phyloP scores from a whole-genome alignment of 2,329 filamentous ascomycete species.

The Exophiala mesophila region DNA sequence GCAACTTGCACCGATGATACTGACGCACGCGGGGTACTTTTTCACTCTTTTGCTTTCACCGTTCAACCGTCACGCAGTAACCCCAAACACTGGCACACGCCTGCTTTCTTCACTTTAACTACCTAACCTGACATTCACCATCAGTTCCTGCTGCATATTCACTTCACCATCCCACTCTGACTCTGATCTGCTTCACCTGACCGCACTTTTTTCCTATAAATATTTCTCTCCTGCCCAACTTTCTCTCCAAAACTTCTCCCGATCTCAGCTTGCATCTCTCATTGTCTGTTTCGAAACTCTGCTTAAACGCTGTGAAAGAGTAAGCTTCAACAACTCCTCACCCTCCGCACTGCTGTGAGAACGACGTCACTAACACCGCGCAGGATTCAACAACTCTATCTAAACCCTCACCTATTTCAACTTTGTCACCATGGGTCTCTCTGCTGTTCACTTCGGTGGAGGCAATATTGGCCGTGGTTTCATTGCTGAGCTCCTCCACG shows the following conservation, averaged over 20 bases:
- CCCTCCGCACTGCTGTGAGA: not conserved
- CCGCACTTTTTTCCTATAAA: constrained; percentile 13
- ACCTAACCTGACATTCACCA: not conserved
- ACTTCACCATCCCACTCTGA: constrained; percentile 1
- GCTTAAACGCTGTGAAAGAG: too few species aligned
- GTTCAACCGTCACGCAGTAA: too few species aligned
- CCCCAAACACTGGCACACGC: not conserved
- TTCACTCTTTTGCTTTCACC: too few species aligned
- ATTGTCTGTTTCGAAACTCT: too few species aligned
- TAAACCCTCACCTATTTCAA: not conserved
- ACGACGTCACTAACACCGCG: not conserved
- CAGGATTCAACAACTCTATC: not conserved
- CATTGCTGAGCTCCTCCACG: constrained; percentile 86
- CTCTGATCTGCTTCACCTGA: constrained; percentile 3
- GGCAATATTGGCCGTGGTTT: constrained; percentile 86
- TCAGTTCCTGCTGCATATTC: not conserved
- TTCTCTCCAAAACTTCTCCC: not conserved
- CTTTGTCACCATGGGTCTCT: constrained; percentile 34
- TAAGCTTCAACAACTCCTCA: not conserved
- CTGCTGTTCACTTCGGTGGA: constrained; percentile 79
- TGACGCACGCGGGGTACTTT: constrained; percentile 2
- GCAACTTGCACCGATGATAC: too few species aligned
- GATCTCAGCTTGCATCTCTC: not conserved
- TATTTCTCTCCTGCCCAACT: too few species aligned
- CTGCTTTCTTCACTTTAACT: not conserved